Conservation (phyloP, 2,329 filamentous ascomycete genomes). For the Fusarium penzigii region DNA sequence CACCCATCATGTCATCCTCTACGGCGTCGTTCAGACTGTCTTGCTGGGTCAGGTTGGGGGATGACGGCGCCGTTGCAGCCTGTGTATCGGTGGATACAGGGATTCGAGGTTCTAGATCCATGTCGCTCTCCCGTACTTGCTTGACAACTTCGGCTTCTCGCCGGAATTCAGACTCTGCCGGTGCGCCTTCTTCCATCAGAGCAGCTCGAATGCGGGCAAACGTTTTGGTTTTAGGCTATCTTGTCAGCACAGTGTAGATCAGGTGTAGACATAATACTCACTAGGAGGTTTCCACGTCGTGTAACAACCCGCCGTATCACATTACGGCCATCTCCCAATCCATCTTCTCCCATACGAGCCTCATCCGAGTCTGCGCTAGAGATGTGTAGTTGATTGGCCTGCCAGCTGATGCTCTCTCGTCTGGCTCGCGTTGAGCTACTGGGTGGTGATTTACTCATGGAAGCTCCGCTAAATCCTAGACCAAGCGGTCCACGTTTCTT, state of each 20-base stretch:
- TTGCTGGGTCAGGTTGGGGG: conserved; percentile 65
- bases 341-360: conserved; percentile 62
- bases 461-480: conserved; percentile 50
- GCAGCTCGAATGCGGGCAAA: conserved; percentile 93
- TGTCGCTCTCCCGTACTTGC: conserved; percentile 89
- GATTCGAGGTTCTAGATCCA: conserved; percentile 55
- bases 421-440: conserved; percentile 55
- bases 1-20: conserved; percentile 69
- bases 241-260: conserved; percentile 28
- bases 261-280: conserved; percentile 45
- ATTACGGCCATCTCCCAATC: conserved; percentile 59
- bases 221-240: conserved; percentile 89
- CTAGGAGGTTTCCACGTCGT: conserved; percentile 82
- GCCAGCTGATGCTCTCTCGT: conserved; percentile 86
- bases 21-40: conserved; percentile 69
- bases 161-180: conserved; percentile 83
- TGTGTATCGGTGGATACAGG: conserved; percentile 45
- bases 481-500: conserved; percentile 54
- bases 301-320: conserved; percentile 84
- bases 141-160: conserved; percentile 94
- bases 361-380: conserved; percentile 70
- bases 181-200: conserved; percentile 82
- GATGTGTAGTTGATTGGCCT: conserved; percentile 85
- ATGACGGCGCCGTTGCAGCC: conserved; percentile 63
- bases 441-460: conserved; percentile 75